phyloP scores from a whole-genome alignment of 2,329 filamentous ascomycete species.

The Colletotrichum noveboracense region DNA sequence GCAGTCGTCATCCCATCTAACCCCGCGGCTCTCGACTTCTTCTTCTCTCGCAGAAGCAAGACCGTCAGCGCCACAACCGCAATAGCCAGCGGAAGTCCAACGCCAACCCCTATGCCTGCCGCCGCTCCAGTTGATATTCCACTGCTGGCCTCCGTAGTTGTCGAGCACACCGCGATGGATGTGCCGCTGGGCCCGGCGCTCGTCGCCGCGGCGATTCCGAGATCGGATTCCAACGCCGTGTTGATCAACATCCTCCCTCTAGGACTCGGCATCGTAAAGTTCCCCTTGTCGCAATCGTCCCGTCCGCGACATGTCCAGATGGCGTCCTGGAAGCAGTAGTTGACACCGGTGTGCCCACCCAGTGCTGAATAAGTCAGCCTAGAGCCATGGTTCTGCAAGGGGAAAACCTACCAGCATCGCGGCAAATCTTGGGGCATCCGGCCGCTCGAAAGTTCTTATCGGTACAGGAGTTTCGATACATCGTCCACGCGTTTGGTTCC shows the following conservation, averaged over 20 bases:
- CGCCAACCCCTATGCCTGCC: slow-evolving; percentile 12
- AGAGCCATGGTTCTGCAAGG: background rate
- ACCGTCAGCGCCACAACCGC: background rate
- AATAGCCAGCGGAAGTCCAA: slow-evolving; percentile 4
- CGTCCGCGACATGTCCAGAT: background rate
- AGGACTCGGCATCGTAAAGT: background rate
- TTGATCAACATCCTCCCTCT: background rate
- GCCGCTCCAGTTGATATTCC: background rate
- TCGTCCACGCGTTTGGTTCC: background rate
- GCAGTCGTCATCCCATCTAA: background rate
- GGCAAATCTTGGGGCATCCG: background rate
- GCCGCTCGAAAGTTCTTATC: background rate
- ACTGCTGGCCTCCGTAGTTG: background rate
- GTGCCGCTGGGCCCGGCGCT: background rate
- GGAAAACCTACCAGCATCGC: background rate
- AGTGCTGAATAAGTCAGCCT: background rate
- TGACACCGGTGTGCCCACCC: background rate
- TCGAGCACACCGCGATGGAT: background rate
- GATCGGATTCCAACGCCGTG: background rate
- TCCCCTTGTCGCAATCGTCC: background rate
- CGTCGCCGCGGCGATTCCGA: background rate
- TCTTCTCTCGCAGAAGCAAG: slow-evolving; percentile 13
- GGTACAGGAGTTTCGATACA: background rate
- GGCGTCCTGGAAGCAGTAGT: background rate
- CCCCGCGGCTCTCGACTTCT: background rate